Conservation (phyloP, 192 early-diverging fungal genomes). For the Gryganskiella cystojenkinii region DNA sequence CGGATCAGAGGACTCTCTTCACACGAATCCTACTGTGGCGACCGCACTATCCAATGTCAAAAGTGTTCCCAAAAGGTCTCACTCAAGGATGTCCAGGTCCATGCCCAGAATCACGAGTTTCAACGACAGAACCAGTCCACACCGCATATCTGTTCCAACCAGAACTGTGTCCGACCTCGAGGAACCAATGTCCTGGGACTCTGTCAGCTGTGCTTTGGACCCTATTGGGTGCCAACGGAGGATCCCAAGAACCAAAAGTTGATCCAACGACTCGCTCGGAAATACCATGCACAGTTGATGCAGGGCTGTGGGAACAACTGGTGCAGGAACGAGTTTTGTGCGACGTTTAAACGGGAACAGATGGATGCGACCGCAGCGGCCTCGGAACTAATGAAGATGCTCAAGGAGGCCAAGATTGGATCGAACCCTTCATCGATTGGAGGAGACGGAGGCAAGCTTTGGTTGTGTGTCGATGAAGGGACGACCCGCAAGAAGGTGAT, state of each 20-base stretch:
- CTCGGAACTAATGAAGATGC: slow-evolving; percentile 58
- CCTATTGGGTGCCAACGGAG: slow-evolving; percentile 79
- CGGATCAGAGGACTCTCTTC: slow-evolving; percentile 66
- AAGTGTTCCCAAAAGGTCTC: slow-evolving; percentile 78
- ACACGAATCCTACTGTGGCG: slow-evolving; percentile 90
- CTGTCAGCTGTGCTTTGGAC: slow-evolving; percentile 84
- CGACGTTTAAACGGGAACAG: slow-evolving; percentile 20
- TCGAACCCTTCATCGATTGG: neutral
- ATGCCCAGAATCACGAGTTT: slow-evolving; percentile 78
- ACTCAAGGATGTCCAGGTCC: slow-evolving; percentile 83
- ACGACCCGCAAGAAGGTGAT: slow-evolving; percentile 60
- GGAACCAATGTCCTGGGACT: slow-evolving; percentile 67
- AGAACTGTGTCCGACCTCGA: slow-evolving; percentile 70
- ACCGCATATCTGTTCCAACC: slow-evolving; percentile 76
- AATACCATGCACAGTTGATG: slow-evolving; percentile 83
- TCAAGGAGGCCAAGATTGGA: slow-evolving; percentile 52
- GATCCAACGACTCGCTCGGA: slow-evolving; percentile 72
- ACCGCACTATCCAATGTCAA: slow-evolving; percentile 82
- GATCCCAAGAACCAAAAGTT: slow-evolving; percentile 84
- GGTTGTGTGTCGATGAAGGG: slow-evolving; percentile 74
- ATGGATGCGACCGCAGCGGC: slow-evolving; percentile 77
- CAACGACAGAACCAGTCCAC: slow-evolving; percentile 65
- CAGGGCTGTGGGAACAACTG: slow-evolving; percentile 74
- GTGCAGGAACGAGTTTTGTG: slow-evolving; percentile 68
- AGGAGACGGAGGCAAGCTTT: slow-evolving; percentile 29